These are phyloP conservation scores for Tuber magnatum DNA, from an alignment of 495 filamentous ascomycete species.

Conservation along the genomic window DNA sequence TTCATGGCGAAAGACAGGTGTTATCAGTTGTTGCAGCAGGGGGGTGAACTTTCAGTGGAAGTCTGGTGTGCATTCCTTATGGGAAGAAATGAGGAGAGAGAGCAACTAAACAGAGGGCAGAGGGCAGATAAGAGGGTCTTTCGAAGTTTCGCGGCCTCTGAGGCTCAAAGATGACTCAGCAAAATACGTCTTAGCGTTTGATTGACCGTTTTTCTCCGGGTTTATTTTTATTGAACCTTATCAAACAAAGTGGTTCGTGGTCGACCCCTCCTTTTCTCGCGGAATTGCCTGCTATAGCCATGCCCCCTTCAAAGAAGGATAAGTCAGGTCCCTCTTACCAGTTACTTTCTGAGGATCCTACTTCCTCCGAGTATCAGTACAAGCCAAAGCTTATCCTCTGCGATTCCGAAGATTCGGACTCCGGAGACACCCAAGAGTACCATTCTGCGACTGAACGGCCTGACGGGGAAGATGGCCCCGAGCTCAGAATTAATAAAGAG, in stretches of 20 bases:
- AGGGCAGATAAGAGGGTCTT: neutral
- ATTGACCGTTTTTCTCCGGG: neutral
- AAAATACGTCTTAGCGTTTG: neutral
- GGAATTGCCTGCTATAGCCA: neutral
- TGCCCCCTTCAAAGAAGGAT: constrained; percentile 3
- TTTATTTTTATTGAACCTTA: neutral
- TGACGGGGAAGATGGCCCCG: constrained; percentile 49
- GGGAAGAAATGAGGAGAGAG: neutral
- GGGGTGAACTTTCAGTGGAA: neutral
- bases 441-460: constrained; percentile 29
- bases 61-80: neutral
- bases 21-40: neutral
- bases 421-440: constrained; percentile 14
- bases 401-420: constrained; percentile 23
- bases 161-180: neutral
- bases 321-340: constrained; percentile 11
- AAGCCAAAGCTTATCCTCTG: constrained; percentile 26
- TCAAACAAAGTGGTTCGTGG: neutral
- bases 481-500: constrained; percentile 66
- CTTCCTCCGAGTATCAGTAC: neutral
- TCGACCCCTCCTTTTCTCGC: neutral
- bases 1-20: constrained; percentile 50
- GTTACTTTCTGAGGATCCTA: constrained; percentile 14
- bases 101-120: neutral
- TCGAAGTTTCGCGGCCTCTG: neutral